These are phyloP conservation scores for Trichophyton rubrum DNA, from an alignment of 2,329 filamentous ascomycete genomes.

Conservation along the genomic window DNA sequence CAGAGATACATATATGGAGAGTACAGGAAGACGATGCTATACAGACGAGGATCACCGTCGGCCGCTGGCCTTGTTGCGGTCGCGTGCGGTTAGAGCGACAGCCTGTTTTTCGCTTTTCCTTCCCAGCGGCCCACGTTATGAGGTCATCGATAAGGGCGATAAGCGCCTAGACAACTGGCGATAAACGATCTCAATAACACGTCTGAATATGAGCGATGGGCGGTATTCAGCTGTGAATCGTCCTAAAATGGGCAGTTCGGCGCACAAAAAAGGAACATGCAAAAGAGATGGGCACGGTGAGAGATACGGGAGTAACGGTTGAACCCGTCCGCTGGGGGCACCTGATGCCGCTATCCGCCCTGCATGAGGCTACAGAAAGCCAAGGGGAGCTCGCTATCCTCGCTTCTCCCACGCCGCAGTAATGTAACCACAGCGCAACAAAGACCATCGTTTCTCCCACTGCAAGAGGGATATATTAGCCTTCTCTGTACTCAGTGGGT, in stretches of 20 bases:
- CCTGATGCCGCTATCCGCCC: constrained; percentile 1
- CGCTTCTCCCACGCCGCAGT: background rate
- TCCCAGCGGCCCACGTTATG: background rate
- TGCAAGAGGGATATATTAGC: too few species aligned
- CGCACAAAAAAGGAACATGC: background rate
- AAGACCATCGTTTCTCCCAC: background rate
- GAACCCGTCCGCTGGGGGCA: background rate
- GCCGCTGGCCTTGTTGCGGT: background rate
- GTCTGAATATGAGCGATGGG: too few species aligned
- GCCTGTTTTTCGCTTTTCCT: background rate
- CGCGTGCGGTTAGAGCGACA: background rate
- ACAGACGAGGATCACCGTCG: background rate
- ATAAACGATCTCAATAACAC: background rate
- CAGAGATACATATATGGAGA: background rate
- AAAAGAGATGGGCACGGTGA: background rate
- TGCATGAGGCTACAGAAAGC: background rate
- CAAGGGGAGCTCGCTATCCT: background rate
- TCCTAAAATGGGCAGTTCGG: background rate
- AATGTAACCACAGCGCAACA: background rate
- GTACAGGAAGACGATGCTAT: background rate
- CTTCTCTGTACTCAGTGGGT: too few species aligned
- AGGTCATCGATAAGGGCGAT: constrained; percentile 4
- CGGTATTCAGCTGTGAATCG: background rate
- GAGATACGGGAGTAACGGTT: background rate
- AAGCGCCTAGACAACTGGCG: background rate